These are phyloP conservation scores for Phytopythium helicoides DNA, from an alignment of 352 stramenopile genomes.

Conservation along the genomic window DNA sequence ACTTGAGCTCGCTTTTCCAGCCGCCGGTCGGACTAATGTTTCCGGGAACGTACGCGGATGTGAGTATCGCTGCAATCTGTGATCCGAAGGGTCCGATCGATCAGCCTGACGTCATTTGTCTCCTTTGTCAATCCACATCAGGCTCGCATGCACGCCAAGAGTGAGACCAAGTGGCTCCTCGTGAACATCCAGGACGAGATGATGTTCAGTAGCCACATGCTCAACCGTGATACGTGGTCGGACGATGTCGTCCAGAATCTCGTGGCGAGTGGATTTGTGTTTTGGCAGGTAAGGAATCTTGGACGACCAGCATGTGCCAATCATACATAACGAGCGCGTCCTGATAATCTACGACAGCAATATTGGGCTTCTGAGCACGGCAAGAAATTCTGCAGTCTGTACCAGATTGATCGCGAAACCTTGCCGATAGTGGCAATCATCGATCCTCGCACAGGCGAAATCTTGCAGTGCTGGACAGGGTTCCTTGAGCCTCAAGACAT, in stretches of 20 bases:
- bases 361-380: slow-evolving; percentile 77
- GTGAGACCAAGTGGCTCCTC: slow-evolving; percentile 89
- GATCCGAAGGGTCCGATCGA: too few relatives aligned
- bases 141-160: slow-evolving; percentile 77
- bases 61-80: slow-evolving; percentile 19
- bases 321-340: too few relatives aligned
- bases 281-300: slow-evolving; percentile 82
- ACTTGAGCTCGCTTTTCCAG: slow-evolving; percentile 72
- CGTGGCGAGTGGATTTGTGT: slow-evolving; percentile 92
- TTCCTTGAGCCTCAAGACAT: slow-evolving; percentile 69
- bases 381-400: slow-evolving; percentile 82
- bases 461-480: slow-evolving; percentile 59
- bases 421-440: slow-evolving; percentile 77
- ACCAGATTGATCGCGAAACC: slow-evolving; percentile 67
- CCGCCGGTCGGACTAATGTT: slow-evolving; percentile 76
- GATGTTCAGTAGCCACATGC: slow-evolving; percentile 93
- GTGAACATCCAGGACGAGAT: slow-evolving; percentile 95
- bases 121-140: slow-evolving; percentile 11
- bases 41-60: slow-evolving; percentile 72
- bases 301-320: too few relatives aligned
- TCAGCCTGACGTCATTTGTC: neutral
- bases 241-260: slow-evolving; percentile 95
- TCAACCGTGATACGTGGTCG: slow-evolving; percentile 95
- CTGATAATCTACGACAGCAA: slow-evolving; percentile 31
- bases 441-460: slow-evolving; percentile 72